Percentiles rank a stretch among this genome's conserved stretches.
These are phyloP conservation scores for Rhodamnia rubescens DNA, from an alignment of 345 rosid species.

Conservation along the genomic window DNA sequence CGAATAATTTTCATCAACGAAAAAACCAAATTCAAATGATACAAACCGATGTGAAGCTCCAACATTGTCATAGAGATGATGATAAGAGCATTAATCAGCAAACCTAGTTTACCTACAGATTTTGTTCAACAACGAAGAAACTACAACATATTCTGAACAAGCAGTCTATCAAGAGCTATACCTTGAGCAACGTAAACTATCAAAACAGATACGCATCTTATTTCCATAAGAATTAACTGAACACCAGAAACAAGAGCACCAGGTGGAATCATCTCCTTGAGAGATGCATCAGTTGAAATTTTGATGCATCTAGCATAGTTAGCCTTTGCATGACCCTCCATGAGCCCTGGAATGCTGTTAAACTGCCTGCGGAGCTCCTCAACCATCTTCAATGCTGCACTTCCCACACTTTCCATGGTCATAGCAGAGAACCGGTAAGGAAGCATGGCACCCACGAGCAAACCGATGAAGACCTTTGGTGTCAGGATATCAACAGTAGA, in stretches of 20 bases:
- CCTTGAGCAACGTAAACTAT: too few species aligned
- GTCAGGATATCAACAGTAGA: constrained; percentile 21
- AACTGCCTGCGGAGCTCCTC: constrained; percentile 24
- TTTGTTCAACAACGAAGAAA: too few species aligned
- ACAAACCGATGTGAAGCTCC: too few species aligned
- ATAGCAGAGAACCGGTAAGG: constrained; percentile 27
- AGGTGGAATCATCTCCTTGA: constrained; percentile 25
- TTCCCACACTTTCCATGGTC: constrained; percentile 35
- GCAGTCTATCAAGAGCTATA: too few species aligned
- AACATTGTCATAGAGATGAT: too few species aligned
- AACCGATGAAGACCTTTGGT: constrained; percentile 25
- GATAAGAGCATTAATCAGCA: too few species aligned
- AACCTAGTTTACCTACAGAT: too few species aligned
- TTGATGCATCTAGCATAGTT: constrained; percentile 27
- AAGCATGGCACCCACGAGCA: constrained; percentile 29
- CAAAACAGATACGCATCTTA: too few species aligned
- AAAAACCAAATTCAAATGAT: too few species aligned
- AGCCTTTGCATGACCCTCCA: constrained; percentile 18
- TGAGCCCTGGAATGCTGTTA: constrained; percentile 15
- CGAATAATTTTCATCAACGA: neutral
- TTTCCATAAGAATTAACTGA: too few species aligned
- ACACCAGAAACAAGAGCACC: constrained; percentile 15
- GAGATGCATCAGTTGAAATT: constrained; percentile 26
- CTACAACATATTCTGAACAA: too few species aligned
- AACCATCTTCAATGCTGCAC: constrained; percentile 22